Evolutionary conservation across 1,139 yeast genomes (phyloP).

Genomic region (Diutina mesorugosa): DNA sequence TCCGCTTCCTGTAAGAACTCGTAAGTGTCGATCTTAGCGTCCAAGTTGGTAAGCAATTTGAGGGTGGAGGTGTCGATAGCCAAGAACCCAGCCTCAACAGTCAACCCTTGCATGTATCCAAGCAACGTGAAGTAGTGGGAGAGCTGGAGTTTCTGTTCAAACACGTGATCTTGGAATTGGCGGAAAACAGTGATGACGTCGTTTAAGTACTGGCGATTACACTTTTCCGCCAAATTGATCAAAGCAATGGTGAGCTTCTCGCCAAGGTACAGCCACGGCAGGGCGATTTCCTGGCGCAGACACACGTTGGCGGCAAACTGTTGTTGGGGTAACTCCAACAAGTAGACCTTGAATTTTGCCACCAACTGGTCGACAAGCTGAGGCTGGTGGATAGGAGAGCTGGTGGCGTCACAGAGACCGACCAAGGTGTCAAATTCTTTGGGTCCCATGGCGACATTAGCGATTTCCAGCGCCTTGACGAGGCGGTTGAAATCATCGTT

Average conservation of each 20-base stretch:
- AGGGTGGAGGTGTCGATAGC: slow-evolving; percentile 15
- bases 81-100: slow-evolving; percentile 20
- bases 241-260: slow-evolving; percentile 25
- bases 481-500: neutral
- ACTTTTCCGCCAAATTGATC: slow-evolving; percentile 21
- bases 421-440: slow-evolving; percentile 62
- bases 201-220: slow-evolving; percentile 14
- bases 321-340: slow-evolving; percentile 48
- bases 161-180: slow-evolving; percentile 14
- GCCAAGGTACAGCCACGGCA: slow-evolving; percentile 27
- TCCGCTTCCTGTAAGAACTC: slow-evolving; percentile 30
- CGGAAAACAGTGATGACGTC: slow-evolving; percentile 19
- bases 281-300: slow-evolving; percentile 13
- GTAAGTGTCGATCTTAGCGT: slow-evolving; percentile 25
- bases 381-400: slow-evolving; percentile 5
- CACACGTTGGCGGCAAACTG: slow-evolving; percentile 15
- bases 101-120: slow-evolving; percentile 35
- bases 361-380: slow-evolving; percentile 32
- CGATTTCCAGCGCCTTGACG: slow-evolving; percentile 5
- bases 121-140: slow-evolving; percentile 30
- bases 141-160: slow-evolving; percentile 13
- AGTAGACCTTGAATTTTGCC: slow-evolving; percentile 41
- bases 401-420: slow-evolving; percentile 49
- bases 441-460: slow-evolving; percentile 28
- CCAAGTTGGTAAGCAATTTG: slow-evolving; percentile 21